Evolutionary conservation across 805 yeast species (phyloP).

Genomic region (Yamadazyma tumulicola): DNA sequence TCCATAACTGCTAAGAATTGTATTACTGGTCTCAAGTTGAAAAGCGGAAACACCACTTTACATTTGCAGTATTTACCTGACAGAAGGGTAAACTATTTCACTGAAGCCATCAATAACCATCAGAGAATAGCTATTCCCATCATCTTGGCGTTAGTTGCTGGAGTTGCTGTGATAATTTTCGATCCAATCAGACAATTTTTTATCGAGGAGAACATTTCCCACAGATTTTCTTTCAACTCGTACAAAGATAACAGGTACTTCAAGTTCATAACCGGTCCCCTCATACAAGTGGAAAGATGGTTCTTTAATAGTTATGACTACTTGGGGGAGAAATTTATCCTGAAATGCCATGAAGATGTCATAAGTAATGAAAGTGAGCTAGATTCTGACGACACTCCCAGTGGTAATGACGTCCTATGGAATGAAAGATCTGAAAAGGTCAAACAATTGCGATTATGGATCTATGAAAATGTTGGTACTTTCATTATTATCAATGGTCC

Average conservation of each 20-base stretch:
- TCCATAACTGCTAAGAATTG: conserved; percentile 90
- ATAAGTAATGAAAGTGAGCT: conserved; percentile 15
- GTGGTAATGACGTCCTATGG: conserved; percentile 49
- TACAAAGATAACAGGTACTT: conserved; percentile 35
- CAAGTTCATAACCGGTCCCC: conserved; percentile 25
- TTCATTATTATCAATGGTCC: conserved; percentile 92
- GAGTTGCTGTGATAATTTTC: conserved; percentile 78
- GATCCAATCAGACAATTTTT: conserved; percentile 89
- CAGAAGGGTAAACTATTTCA: conserved; percentile 49
- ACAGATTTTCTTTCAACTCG: conserved; percentile 49
- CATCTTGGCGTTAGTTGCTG: conserved; percentile 72
- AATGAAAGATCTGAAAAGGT: conserved; percentile 66
- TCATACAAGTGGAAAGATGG: conserved; percentile 21
- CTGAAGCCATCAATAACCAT: conserved; percentile 65
- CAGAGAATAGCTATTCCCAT: conserved; percentile 81
- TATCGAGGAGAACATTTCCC: conserved; percentile 69
- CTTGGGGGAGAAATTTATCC: conserved; percentile 24
- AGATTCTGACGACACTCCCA: conserved; percentile 9
- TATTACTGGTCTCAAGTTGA: conserved; percentile 70
- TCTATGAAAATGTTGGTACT: conserved; percentile 85
- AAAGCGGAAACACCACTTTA: conserved; percentile 49
- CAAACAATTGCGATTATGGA: conserved; percentile 70
- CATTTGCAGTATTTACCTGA: conserved; percentile 72
- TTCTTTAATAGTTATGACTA: conserved; percentile 32
- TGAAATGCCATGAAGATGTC: conserved; percentile 12